phyloP scores from a whole-genome alignment of 2,329 filamentous ascomycete species.

The Aspergillus viridinutans region DNA sequence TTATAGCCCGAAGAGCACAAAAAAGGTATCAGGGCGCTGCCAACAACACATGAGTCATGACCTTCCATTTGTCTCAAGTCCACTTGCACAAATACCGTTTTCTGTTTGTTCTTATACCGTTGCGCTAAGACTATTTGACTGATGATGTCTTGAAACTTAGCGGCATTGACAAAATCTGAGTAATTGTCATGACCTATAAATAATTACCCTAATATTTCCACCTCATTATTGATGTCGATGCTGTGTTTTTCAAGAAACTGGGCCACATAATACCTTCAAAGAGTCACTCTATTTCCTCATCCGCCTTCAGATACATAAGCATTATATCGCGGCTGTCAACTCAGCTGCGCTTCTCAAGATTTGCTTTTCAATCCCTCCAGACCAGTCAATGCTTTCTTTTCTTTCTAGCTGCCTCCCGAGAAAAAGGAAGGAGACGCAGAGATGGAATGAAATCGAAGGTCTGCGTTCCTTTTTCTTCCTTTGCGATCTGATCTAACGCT shows the following conservation, averaged over 20 bases:
- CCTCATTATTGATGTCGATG: background rate
- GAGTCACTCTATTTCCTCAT: background rate
- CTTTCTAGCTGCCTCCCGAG: constrained; percentile 8
- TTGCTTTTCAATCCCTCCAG: background rate
- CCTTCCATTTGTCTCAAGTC: background rate
- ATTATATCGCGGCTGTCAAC: background rate
- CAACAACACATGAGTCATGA: too few species aligned
- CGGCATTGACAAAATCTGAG: background rate
- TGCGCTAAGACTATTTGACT: background rate
- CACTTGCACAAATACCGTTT: background rate
- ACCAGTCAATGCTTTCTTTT: constrained; percentile 7
- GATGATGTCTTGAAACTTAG: background rate
- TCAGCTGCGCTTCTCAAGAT: background rate
- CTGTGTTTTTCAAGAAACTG: background rate
- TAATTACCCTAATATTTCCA: background rate
- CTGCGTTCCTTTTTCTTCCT: background rate
- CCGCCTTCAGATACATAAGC: background rate
- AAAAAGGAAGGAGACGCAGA: constrained; percentile 9
- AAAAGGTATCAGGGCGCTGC: background rate
- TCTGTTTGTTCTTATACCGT: background rate
- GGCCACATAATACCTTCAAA: background rate
- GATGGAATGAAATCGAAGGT: constrained; percentile 25
- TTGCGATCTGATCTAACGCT: background rate
- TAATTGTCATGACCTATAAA: background rate
- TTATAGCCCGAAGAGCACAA: background rate